phyloP scores from a whole-genome alignment of 2,329 filamentous ascomycete species.

The Orbilia oligospora region DNA sequence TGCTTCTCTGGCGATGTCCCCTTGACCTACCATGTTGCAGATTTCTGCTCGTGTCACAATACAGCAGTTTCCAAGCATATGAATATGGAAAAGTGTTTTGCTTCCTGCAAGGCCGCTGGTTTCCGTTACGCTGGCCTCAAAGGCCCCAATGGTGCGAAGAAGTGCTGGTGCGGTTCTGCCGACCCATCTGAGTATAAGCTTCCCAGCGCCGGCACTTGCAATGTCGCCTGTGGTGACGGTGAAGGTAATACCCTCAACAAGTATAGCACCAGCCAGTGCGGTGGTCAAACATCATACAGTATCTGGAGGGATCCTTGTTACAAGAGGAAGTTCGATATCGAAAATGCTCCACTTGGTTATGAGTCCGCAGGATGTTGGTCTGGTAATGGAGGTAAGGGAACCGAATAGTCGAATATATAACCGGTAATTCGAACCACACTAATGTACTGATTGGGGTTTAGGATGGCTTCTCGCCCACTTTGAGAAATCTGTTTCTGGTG shows the following conservation, averaged over 20 bases:
- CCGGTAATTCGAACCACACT: background rate
- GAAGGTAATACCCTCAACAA: background rate
- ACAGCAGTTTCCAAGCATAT: background rate
- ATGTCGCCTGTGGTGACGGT: background rate
- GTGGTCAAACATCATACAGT: slow-evolving; percentile 13
- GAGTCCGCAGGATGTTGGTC: slow-evolving; percentile 24
- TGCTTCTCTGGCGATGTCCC: slow-evolving; percentile 4
- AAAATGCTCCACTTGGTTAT: slow-evolving; percentile 14
- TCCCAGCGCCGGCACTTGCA: background rate
- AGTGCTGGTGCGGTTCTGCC: slow-evolving; percentile 37
- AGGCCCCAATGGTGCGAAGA: slow-evolving; percentile 28
- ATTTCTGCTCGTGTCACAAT: slow-evolving; percentile 27
- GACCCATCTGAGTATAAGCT: slow-evolving; percentile 10
- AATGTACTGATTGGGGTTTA: background rate
- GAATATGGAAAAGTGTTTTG: slow-evolving; percentile 30
- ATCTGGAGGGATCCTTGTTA: slow-evolving; percentile 30
- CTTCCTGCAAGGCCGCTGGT: slow-evolving; percentile 26
- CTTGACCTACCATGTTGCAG: slow-evolving; percentile 17
- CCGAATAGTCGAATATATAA: background rate
- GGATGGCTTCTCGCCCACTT: slow-evolving; percentile 12
- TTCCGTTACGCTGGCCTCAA: slow-evolving; percentile 47
- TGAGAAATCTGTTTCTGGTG: slow-evolving; percentile 19
- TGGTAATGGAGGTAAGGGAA: slow-evolving; percentile 15
- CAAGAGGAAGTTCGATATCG: background rate
- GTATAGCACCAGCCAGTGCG: background rate